A percentile compares a stretch with the other conserved stretches of the same genome.
These are phyloP conservation scores for Sclerotiophoma versabilis DNA, from an alignment of 2,329 filamentous ascomycete genomes.

Conservation along the genomic window DNA sequence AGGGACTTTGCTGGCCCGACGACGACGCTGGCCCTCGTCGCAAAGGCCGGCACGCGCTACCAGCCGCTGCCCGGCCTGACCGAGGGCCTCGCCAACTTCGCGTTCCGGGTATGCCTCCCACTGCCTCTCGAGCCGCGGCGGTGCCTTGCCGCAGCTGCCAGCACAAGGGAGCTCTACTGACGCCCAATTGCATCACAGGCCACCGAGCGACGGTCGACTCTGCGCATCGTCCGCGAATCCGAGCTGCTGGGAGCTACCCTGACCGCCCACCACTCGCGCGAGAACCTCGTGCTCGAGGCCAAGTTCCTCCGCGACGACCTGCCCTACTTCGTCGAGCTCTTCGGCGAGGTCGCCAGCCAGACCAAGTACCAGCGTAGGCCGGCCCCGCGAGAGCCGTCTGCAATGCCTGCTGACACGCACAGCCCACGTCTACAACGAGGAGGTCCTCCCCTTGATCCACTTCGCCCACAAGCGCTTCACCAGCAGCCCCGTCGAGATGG, in stretches of 20 bases:
- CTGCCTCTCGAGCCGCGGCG: background rate
- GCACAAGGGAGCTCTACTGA: constrained; percentile 8
- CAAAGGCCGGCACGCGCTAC: constrained; percentile 94
- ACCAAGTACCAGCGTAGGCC: constrained; percentile 78
- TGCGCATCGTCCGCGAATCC: constrained; percentile 92
- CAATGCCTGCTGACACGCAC: constrained; percentile 12
- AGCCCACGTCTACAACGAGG: constrained; percentile 92
- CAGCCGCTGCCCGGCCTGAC: constrained; percentile 89
- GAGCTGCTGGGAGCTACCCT: constrained; percentile 95
- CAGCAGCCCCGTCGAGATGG: constrained; percentile 69
- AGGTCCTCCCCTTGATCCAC: constrained; percentile 79
- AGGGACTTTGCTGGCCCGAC: constrained; percentile 88
- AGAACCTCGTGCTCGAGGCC: constrained; percentile 89
- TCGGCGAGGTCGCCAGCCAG: constrained; percentile 87
- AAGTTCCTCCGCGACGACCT: constrained; percentile 96
- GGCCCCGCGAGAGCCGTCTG: background rate
- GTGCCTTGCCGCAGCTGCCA: too few relatives aligned
- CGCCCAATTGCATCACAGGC: constrained; percentile 60
- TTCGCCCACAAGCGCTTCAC: constrained; percentile 77
- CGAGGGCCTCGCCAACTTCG: constrained; percentile 90
- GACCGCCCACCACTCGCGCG: constrained; percentile 85
- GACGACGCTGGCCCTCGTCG: constrained; percentile 87
- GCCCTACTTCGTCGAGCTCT: constrained; percentile 95
- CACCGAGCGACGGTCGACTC: constrained; percentile 84
- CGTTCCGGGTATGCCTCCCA: constrained; percentile 79